Base-by-base conservation (phyloP, 2,329 filamentous ascomycete genomes). In the Fusarium hostae region DNA sequence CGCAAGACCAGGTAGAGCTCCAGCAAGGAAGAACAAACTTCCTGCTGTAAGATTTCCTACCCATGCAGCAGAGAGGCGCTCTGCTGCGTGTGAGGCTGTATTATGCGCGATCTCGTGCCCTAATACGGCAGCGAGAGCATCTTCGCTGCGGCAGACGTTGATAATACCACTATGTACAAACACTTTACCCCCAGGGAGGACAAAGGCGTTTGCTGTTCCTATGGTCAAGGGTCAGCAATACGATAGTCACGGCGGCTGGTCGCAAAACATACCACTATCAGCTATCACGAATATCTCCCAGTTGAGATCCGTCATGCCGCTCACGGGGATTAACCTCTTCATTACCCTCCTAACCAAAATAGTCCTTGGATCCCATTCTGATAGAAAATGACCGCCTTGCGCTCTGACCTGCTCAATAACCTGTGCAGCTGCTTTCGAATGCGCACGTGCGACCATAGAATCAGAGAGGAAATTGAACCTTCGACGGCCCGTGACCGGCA, bases 101-200 rank as follows among this genome's bases (percentile, higher is more conserved):
- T 91, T 92, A 78, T 95, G 93, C 22, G 92, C 91, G 67, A 95
- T 93, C 82, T 95, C 93, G 80, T 95, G 93, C 18, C 92, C 91
- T 18, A 95, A 84, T 5, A 95, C 91, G 2, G 92, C 89, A 8
- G 93, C 93, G 30, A 95, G 84, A 6, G 89, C 90, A 77, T 91
- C 88, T 62, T 94, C 91, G 74, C 84, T 89, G 57, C 85, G 78
- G 65, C 91, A 91, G 26, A 94, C 82, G n/a, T 86, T 85, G 59
- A 95, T 80, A 35, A 95, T 89, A 40, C 93, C 92, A 70, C 89
- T 91, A 77, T 90, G 92, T 4, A 95, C 92, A 78, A 95, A 95
- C 1, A 95, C 92, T 75, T 94, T 94, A 28, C 92, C 92, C 8
- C 90, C 92, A 0, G 93, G 92, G 9, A 94, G 86, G 2, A 95